These are phyloP conservation scores for Mucor lusitanicus DNA, from an alignment of 371 early-diverging fungal genomes.

Conservation along the genomic window DNA sequence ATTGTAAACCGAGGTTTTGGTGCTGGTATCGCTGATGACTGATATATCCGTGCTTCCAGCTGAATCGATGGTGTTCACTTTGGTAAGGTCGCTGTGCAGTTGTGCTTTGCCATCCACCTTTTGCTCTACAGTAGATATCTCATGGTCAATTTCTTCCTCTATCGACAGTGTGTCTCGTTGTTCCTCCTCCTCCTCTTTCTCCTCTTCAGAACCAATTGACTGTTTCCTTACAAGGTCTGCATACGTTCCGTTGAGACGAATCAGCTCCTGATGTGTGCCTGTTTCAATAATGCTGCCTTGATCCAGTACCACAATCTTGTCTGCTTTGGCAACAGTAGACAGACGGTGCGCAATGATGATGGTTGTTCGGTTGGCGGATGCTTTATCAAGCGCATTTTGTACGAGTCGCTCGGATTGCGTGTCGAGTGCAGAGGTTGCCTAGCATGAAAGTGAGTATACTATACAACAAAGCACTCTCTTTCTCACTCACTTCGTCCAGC, in stretches of 20 bases:
- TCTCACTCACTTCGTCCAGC: constrained; percentile 67
- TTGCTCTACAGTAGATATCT: neutral
- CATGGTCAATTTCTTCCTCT: constrained; percentile 12
- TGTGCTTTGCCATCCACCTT: neutral
- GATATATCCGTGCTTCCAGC: neutral
- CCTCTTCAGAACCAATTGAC: neutral
- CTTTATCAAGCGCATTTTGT: constrained; percentile 72
- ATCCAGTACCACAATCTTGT: constrained; percentile 75
- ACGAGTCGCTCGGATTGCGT: constrained; percentile 80
- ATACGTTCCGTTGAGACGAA: constrained; percentile 42
- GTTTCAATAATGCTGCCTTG: constrained; percentile 66
- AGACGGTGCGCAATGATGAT: constrained; percentile 88
- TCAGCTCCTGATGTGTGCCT: constrained; percentile 63
- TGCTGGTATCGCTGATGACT: constrained; percentile 32
- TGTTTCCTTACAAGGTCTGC: constrained; percentile 51
- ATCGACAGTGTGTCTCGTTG: neutral
- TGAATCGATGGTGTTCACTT: neutral
- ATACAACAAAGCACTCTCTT: neutral
- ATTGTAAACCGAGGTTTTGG: constrained; percentile 39
- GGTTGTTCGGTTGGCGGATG: constrained; percentile 73
- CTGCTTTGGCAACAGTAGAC: constrained; percentile 73
- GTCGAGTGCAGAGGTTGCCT: constrained; percentile 79
- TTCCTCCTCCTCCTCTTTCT: neutral
- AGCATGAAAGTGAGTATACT: too few relatives aligned
- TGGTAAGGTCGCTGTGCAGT: neutral